Percentiles rank a stretch among this genome's conserved stretches.
These are phyloP conservation scores for Auricularia auricula-judae DNA, from an alignment of 768 basidiomycete species.

Conservation along the genomic window DNA sequence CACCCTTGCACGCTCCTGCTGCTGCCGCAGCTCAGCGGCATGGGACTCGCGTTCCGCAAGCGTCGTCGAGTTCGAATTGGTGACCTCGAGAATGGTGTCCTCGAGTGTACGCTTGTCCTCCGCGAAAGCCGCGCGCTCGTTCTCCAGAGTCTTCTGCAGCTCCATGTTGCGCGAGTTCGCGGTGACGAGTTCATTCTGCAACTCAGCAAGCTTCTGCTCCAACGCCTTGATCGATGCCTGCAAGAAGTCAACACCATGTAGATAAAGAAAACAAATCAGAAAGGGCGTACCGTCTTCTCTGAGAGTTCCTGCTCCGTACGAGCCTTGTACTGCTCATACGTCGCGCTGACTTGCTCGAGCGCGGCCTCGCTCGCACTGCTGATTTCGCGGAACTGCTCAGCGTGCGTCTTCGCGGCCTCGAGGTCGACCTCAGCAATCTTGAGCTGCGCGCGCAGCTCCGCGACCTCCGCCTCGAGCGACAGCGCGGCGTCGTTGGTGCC, in stretches of 20 bases:
- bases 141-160: constrained; percentile 53
- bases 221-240: not conserved
- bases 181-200: constrained; percentile 49
- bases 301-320: constrained; percentile 60
- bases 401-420: constrained; percentile 54
- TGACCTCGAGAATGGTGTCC: constrained; percentile 72
- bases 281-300: constrained; percentile 46
- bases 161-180: constrained; percentile 42
- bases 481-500: constrained; percentile 36
- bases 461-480: constrained; percentile 68
- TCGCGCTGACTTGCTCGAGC: constrained; percentile 52
- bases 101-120: constrained; percentile 76
- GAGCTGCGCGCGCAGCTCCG: constrained; percentile 49
- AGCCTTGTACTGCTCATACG: constrained; percentile 71
- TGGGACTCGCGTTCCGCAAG: constrained; percentile 42
- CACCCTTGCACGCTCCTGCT: constrained; percentile 64
- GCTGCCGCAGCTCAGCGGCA: constrained; percentile 44
- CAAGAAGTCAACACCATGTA: not conserved
- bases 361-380: constrained; percentile 74
- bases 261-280: not conserved
- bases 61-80: constrained; percentile 50
- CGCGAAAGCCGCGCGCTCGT: constrained; percentile 57
- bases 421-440: constrained; percentile 74
- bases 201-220: constrained; percentile 7
- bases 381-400: constrained; percentile 80